Evolutionary conservation across 169 alveolate genomes (phyloP).

Genomic region (Eimeria praecox): DNA sequence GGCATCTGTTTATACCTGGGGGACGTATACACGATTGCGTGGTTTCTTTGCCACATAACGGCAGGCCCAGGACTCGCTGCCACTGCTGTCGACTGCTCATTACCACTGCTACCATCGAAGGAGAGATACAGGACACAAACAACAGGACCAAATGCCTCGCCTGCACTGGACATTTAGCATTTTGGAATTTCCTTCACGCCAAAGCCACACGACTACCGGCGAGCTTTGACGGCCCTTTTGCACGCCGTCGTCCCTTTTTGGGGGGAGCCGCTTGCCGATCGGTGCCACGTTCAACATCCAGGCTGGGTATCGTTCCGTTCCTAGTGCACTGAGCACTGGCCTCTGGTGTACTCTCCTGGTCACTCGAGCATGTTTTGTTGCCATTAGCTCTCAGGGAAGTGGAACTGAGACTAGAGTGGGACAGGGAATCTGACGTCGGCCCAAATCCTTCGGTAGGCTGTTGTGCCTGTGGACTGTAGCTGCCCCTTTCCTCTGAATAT

Average conservation of each 20-base stretch:
- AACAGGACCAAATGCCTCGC: neutral
- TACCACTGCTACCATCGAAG: neutral
- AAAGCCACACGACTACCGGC: constrained; percentile 57
- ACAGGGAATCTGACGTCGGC: neutral
- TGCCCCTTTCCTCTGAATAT: neutral
- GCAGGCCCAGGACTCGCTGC: no score
- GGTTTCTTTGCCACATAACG: neutral
- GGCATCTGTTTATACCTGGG: neutral
- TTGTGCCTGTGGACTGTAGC: neutral
- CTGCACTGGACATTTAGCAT: neutral
- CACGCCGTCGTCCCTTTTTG: constrained; percentile 3
- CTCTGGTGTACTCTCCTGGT: neutral
- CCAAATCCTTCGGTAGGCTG: neutral
- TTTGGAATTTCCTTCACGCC: neutral
- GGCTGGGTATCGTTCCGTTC: neutral
- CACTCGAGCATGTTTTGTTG: constrained; percentile 6
- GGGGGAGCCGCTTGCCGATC: neutral
- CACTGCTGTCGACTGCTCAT: no score
- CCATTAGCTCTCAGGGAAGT: neutral
- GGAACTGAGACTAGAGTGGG: neutral
- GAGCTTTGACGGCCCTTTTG: neutral
- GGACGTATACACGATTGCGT: neutral
- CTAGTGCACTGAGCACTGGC: neutral
- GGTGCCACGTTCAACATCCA: no score
- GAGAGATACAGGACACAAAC: neutral